These are phyloP conservation scores for Lepiota venenata DNA, from an alignment of 768 basidiomycete genomes.

Conservation along the genomic window DNA sequence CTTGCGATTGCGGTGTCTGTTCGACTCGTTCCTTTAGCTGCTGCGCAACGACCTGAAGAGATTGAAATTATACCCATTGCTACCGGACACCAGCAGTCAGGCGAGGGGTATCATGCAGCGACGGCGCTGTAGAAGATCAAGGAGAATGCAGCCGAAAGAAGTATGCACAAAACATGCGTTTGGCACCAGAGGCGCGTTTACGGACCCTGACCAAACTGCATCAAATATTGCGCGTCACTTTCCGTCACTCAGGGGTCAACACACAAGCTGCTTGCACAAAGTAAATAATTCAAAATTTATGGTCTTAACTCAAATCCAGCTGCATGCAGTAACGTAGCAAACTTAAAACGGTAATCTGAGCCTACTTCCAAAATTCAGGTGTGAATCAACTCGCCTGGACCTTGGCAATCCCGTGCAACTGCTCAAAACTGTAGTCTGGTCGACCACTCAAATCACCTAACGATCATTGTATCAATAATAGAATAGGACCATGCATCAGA, in stretches of 20 bases:
- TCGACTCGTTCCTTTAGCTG: neutral
- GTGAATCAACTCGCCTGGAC: conserved; percentile 59
- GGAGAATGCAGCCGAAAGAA: neutral
- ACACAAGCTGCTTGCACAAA: conserved; percentile 5
- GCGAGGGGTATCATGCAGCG: neutral
- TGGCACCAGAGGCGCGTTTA: neutral
- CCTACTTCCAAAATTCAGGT: neutral
- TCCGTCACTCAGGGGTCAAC: no score
- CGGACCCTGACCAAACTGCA: neutral
- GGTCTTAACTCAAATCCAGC: conserved; percentile 51
- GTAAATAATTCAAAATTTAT: neutral
- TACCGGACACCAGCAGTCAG: neutral
- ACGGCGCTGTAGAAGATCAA: neutral
- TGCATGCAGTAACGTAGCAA: conserved; percentile 67
- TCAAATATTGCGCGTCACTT: conserved; percentile 11
- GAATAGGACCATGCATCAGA: neutral
- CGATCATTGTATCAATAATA: conserved; percentile 3
- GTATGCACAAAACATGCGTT: neutral
- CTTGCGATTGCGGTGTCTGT: conserved; percentile 73
- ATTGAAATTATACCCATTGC: conserved; percentile 2
- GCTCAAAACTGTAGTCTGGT: conserved; percentile 78
- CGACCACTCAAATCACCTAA: conserved; percentile 77
- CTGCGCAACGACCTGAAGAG: neutral
- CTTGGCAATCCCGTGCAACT: conserved; percentile 81
- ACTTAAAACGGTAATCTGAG: conserved; percentile 31